phyloP scores from a whole-genome alignment of 257 asterid genomes.

The Plantago ovata region DNA sequence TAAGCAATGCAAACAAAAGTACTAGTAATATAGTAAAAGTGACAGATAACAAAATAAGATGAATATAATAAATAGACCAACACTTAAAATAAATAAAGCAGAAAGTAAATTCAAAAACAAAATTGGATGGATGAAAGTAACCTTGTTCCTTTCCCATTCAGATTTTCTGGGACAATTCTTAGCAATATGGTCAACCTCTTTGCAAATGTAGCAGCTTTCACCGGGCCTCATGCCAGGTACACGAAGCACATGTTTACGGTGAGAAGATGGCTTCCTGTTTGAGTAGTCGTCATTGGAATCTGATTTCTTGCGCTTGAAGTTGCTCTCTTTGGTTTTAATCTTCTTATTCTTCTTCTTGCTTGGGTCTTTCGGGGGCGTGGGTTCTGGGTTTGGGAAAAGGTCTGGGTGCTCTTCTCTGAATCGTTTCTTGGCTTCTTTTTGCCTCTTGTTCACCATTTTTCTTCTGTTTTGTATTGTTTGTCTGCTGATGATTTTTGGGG shows the following conservation, averaged over 20 bases:
- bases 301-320: constrained; percentile 50
- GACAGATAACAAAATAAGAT: too few relatives aligned
- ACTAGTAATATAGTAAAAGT: too few relatives aligned
- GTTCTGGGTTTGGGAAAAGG: constrained; percentile 61
- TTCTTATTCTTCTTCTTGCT: constrained; percentile 50
- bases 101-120: too few relatives aligned
- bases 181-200: constrained; percentile 70
- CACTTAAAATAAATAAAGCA: too few relatives aligned
- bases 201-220: constrained; percentile 92
- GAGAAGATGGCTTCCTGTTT: constrained; percentile 33
- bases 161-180: constrained; percentile 71
- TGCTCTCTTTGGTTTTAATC: constrained; percentile 19
- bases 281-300: too few relatives aligned
- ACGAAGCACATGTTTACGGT: constrained; percentile 65
- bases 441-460: constrained; percentile 75
- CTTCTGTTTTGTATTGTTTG: too few relatives aligned
- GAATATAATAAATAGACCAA: too few relatives aligned
- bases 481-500: too few relatives aligned
- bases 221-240: constrained; percentile 95
- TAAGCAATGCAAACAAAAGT: too few relatives aligned
- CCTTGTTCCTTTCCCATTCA: constrained; percentile 95
- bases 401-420: constrained; percentile 68
- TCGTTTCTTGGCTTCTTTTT: constrained; percentile 51
- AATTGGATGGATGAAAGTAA: too few relatives aligned
- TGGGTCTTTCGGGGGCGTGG: constrained; percentile 69